These are phyloP conservation scores for Camellia sinensis DNA, from an alignment of 148 eudicot species.

Conservation along the genomic window DNA sequence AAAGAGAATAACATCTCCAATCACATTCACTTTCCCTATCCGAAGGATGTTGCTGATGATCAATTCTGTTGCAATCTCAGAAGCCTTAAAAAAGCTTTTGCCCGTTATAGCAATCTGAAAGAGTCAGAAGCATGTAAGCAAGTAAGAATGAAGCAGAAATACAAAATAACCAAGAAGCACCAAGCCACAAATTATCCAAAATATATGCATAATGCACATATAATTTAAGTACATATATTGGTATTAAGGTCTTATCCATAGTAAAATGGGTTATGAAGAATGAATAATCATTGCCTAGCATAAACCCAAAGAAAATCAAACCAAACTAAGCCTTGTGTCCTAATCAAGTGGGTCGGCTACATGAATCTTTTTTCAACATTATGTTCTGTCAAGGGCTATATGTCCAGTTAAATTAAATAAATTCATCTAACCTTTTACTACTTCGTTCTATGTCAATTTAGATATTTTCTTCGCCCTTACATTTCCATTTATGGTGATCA, in stretches of 20 bases:
- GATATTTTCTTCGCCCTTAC: no score
- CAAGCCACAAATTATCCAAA: background rate
- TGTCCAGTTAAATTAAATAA: no score
- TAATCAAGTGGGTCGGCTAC: no score
- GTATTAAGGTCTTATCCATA: background rate
- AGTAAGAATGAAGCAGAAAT: background rate
- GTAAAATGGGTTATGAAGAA: background rate
- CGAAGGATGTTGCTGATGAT: conserved; percentile 88
- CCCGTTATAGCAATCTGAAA: conserved; percentile 95
- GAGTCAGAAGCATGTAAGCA: conserved; percentile 1
- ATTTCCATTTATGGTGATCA: no score
- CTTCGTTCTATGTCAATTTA: no score
- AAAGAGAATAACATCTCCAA: conserved; percentile 86
- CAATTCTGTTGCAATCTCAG: conserved; percentile 86
- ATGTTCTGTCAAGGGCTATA: no score
- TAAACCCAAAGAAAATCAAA: background rate
- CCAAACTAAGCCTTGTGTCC: no score
- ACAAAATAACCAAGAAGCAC: background rate
- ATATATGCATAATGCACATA: background rate
- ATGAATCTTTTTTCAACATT: no score
- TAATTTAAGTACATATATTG: background rate
- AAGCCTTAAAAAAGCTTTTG: conserved; percentile 84
- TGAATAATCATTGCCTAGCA: background rate
- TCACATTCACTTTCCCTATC: conserved; percentile 91
- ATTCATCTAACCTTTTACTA: no score